These are phyloP conservation scores for Yarrowia porcina DNA, from an alignment of 805 yeast genomes.

Conservation along the genomic window DNA sequence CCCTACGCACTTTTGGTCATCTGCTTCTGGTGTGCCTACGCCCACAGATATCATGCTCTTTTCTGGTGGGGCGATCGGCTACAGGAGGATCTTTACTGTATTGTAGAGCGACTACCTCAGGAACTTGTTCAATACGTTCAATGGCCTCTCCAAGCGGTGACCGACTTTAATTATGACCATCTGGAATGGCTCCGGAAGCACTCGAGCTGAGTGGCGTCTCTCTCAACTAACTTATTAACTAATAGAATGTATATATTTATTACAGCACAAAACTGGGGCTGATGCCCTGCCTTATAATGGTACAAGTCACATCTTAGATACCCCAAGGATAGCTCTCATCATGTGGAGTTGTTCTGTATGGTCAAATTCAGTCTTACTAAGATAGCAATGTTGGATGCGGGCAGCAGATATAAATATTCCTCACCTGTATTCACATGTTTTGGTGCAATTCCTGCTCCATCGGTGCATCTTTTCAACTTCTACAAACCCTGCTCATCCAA, in stretches of 20 bases:
- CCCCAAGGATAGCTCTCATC: too few species aligned
- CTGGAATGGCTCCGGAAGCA: neutral
- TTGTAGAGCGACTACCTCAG: neutral
- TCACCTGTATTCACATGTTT: too few species aligned
- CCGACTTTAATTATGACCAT: neutral
- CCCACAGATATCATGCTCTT: neutral
- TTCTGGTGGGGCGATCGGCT: neutral
- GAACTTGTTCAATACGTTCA: neutral
- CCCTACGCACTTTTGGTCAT: neutral
- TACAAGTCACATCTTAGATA: too few species aligned
- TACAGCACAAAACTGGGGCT: too few species aligned
- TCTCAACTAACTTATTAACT: neutral
- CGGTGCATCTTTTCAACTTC: neutral
- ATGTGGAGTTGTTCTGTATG: too few species aligned
- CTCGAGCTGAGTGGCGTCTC: neutral
- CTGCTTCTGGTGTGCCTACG: neutral
- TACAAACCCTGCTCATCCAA: neutral
- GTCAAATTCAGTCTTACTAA: too few species aligned
- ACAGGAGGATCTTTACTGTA: neutral
- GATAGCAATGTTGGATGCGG: too few species aligned
- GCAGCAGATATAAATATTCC: too few species aligned
- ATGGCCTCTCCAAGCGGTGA: neutral
- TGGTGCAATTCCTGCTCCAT: too few species aligned
- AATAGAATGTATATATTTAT: too few species aligned
- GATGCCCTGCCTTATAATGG: too few species aligned